Evolutionary conservation across 352 stramenopile species (phyloP), one percentile per base, ranked within the genome.

Genomic region (Pythium insidiosum): DNA sequence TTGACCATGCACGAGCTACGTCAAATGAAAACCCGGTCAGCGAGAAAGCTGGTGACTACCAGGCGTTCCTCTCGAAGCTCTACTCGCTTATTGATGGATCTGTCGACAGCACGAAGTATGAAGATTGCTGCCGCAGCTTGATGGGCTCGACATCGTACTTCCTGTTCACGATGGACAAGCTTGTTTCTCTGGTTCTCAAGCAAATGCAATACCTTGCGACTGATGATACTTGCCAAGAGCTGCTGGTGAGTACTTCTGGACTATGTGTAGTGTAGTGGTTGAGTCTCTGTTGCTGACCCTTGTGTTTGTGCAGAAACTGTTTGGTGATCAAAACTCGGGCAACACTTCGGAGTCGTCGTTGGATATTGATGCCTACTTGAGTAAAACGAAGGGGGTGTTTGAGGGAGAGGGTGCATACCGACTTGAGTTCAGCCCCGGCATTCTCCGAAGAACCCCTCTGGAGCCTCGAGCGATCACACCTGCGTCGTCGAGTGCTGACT

Each of bases 81-180:
- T 95, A 94, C 44, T 75, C 71, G 18, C 59, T 95, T 31, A 84
- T 95, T 35, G 84, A 95, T 47, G 76, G 77, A 10, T 90, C 73
- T 25, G 80, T 95, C 16, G 85, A 95, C 53, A 90, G 66, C 46
- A 77, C 76, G 35, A 87, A 89, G 68, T 91, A 90, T 40, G 86
- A 96, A 54, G 86, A 96, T 53, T 84, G 73, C 26, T 96, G 85
- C 43, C 71, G 86, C 33, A 84, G 72, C 24, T 67, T 95, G 13
- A 91, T 96, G 75, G 86, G 86, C 16, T 89, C 85, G 13, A 89
- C 77, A 16, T 92, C 83, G 4, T 96, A 94, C 51, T 90, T 95
- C 34, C 47, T 96, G 26, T 96, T 95, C 55, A 96, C 86, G 6
- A 88, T 96, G 67, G 86, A 96, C 52, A 95, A 95, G 50, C 63